These are phyloP conservation scores for Exophiala viscosa DNA, from an alignment of 2,329 filamentous ascomycete species.

Conservation along the genomic window DNA sequence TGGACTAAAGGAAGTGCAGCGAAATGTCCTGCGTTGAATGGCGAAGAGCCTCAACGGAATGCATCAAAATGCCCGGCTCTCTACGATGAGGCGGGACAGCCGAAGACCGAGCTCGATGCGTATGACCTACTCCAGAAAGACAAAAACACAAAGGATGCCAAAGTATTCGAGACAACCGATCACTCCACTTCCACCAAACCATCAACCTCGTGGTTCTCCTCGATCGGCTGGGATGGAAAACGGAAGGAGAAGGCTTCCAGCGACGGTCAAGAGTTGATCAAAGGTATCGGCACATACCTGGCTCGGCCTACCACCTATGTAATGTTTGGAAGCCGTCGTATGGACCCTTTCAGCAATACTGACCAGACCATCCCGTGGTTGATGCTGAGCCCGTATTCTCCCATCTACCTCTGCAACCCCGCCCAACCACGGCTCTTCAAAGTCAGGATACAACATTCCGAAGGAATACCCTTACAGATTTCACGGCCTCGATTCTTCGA, in stretches of 20 bases:
- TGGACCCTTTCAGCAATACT: conserved; percentile 34
- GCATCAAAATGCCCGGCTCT: conserved; percentile 16
- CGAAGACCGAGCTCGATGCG: conserved; percentile 21
- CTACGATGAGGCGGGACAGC: conserved; percentile 15
- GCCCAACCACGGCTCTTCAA: conserved; percentile 20
- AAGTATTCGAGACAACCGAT: conserved; percentile 3
- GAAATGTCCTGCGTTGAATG: conserved; percentile 14
- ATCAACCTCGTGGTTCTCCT: conserved; percentile 14
- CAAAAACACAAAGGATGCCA: not conserved
- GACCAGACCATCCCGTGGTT: conserved; percentile 40
- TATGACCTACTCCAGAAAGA: conserved; percentile 8
- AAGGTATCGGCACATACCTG: not conserved
- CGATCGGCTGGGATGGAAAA: conserved; percentile 21
- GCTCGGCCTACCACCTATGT: conserved; percentile 14
- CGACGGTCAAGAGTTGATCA: not conserved
- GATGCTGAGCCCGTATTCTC: conserved; percentile 53
- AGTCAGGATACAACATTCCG: conserved; percentile 20
- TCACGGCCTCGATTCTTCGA: conserved; percentile 21
- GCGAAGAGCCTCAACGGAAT: conserved; percentile 6
- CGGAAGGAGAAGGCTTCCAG: conserved; percentile 7
- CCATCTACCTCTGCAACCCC: conserved; percentile 35
- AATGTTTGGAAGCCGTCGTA: conserved; percentile 10
- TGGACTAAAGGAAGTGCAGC: conserved; percentile 14
- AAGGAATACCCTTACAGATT: conserved; percentile 18
- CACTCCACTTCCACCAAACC: conserved; percentile 1